Percentiles rank a stretch among this genome's conserved stretches.
These are phyloP conservation scores for Ostreobium quekettii DNA, from an alignment of 139 green algal species.

Conservation along the genomic window DNA sequence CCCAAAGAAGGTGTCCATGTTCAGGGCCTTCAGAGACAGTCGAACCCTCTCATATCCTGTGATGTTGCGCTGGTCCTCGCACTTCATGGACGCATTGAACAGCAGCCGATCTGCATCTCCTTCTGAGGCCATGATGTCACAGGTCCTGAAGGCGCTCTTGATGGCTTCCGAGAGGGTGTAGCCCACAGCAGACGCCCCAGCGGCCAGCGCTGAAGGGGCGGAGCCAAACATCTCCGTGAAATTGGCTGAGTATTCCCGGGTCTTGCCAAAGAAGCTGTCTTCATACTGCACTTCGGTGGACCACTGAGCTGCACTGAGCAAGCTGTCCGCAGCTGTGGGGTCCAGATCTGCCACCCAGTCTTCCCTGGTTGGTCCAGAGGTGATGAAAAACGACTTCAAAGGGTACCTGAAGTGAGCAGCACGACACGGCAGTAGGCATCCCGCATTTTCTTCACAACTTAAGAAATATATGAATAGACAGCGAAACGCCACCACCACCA, in stretches of 20 bases:
- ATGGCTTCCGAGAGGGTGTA: not conserved
- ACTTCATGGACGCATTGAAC: conserved; percentile 10
- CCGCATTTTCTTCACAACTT: too few species aligned
- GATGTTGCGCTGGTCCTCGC: not conserved
- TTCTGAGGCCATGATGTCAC: not conserved
- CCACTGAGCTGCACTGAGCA: conserved; percentile 15
- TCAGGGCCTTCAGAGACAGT: not conserved
- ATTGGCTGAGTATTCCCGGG: not conserved
- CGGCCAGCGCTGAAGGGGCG: not conserved
- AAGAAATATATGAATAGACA: too few species aligned
- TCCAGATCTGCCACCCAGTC: conserved; percentile 1
- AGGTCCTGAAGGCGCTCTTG: not conserved
- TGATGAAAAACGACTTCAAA: conserved; percentile 15
- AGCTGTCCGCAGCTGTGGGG: not conserved
- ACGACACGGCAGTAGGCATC: too few species aligned
- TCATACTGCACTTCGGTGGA: conserved; percentile 1
- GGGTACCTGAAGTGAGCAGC: conserved; percentile 3
- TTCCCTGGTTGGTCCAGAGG: not conserved
- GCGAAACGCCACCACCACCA: too few species aligned
- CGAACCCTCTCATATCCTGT: conserved; percentile 8
- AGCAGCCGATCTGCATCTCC: conserved; percentile 4
- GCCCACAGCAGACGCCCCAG: conserved; percentile 7
- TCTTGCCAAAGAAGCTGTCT: conserved; percentile 8
- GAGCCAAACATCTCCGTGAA: not conserved
- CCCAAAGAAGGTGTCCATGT: conserved; percentile 17